phyloP scores from a whole-genome alignment of 352 stramenopile genomes.

The Phytophthora fragariaefolia region DNA sequence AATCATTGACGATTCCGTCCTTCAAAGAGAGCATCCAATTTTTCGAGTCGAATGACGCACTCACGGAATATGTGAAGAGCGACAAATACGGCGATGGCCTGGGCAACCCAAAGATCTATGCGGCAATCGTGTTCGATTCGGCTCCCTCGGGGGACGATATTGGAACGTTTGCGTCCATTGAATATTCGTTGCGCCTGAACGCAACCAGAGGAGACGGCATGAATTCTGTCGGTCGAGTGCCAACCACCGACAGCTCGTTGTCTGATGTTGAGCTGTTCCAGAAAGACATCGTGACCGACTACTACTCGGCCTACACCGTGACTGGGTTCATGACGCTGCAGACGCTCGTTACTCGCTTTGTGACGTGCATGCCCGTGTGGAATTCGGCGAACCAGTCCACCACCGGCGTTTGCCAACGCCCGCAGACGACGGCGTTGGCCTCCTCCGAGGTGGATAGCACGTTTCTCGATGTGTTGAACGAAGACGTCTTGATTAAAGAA shows the following conservation, averaged over 20 bases:
- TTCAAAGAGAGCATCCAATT: conserved; percentile 59
- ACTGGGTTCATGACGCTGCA: conserved; percentile 66
- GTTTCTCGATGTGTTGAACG: conserved; percentile 36
- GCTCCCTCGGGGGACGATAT: conserved; percentile 39
- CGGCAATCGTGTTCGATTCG: conserved; percentile 60
- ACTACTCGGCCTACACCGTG: conserved; percentile 50
- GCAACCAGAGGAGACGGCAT: conserved; percentile 34
- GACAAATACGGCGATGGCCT: conserved; percentile 51
- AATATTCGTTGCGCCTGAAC: conserved; percentile 71
- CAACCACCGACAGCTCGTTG: conserved; percentile 40
- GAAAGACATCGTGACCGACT: conserved; percentile 36
- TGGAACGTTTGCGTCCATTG: conserved; percentile 49
- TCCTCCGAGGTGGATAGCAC: conserved; percentile 31
- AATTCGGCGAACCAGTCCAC: conserved; percentile 42
- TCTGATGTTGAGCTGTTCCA: conserved; percentile 36
- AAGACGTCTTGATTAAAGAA: conserved; percentile 46
- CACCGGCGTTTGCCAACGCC: conserved; percentile 49
- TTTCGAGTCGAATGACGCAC: conserved; percentile 44
- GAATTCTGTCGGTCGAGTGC: conserved; percentile 26
- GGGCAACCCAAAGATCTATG: conserved; percentile 55
- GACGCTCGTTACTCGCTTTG: conserved; percentile 65
- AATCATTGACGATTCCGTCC: conserved; percentile 42
- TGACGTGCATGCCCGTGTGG: conserved; percentile 63
- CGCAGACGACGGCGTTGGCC: conserved; percentile 32
- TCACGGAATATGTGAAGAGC: conserved; percentile 55